Base-by-base conservation (phyloP, 306 rosid genomes). In the Cucumis hystrix region DNA sequence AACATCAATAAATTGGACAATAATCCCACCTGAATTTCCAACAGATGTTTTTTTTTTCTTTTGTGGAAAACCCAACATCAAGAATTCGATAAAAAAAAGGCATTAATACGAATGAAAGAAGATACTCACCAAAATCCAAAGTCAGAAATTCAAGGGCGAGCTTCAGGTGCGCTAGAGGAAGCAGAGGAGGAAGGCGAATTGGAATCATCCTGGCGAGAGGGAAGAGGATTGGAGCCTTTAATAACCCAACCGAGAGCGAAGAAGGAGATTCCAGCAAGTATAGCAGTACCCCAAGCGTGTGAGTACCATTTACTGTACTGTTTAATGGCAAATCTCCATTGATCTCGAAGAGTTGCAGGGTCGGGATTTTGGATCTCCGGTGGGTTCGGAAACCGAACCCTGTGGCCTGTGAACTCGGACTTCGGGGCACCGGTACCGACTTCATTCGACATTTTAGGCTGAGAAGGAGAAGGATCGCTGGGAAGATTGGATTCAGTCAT, bases 231-330 rank as follows among this genome's bases (percentile, higher is more conserved):
- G 61, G 87, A 87, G 14, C 99, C 99, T 61, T 95, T 95, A 86
- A 95, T 88, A 84, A 84, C 12, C 99, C 97, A 95, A 71, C 97
- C 98, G 11, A 95, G 97, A 37, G 96, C 93, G 55, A 92, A 95
- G 85, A 95, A 92, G 81, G 97, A 91, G 23, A 83, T n/a, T 1
- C 99, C 97, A 11, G 97, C 97, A 7, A 95, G 88, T 82, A 95
- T 88, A 37, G 99, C 97, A 57, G 97, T 87, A 12, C 99, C 97
- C 99, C 99, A 95, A 54, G 97, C 99, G 58, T 88, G 96, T 49
- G 96, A 83, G 84, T 95, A 95, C 96, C 97, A 92, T 77, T 76
- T 85, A 59, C 93, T 81, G 85, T 92, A 95, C 79, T 95, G 90
- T 68, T 77, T 86, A 8, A 83, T 85, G 47, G 99, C 97, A 47